Evolutionary conservation across 108 stramenopile genomes (phyloP).

Genomic region (Ochromonas danica): DNA sequence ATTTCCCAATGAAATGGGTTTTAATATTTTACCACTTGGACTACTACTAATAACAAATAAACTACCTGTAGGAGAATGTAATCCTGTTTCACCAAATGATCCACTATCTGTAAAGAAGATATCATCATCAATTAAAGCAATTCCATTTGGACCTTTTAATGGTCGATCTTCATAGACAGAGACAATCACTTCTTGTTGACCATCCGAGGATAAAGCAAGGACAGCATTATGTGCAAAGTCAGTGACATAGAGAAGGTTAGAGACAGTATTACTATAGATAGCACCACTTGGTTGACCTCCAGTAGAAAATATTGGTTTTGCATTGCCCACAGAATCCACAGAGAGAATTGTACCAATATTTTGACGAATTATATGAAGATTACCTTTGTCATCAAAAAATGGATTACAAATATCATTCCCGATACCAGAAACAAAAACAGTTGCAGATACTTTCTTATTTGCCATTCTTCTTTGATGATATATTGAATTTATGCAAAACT

Average conservation of each 20-base stretch:
- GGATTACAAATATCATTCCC: slow-evolving; percentile 32
- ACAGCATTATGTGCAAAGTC: slow-evolving; percentile 26
- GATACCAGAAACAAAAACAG: neutral
- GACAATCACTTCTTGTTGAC: slow-evolving; percentile 23
- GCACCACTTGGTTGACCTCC: slow-evolving; percentile 32
- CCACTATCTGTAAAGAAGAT: slow-evolving; percentile 35
- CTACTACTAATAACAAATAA: slow-evolving; percentile 20
- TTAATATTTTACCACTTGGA: slow-evolving; percentile 19
- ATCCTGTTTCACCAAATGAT: slow-evolving; percentile 33
- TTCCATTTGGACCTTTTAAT: slow-evolving; percentile 18
- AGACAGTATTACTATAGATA: neutral
- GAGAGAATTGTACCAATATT: neutral
- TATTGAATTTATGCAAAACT: too few relatives aligned
- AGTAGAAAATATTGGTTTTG: neutral
- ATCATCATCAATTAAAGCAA: neutral
- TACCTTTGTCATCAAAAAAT: slow-evolving; percentile 9
- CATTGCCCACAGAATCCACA: neutral
- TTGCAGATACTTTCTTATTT: too few relatives aligned
- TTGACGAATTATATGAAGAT: slow-evolving; percentile 3
- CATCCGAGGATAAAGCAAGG: neutral
- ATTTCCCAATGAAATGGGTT: slow-evolving; percentile 28
- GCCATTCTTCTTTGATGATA: too few relatives aligned
- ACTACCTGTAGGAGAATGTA: slow-evolving; percentile 28
- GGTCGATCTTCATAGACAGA: slow-evolving; percentile 35
- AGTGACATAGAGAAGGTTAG: neutral